These are phyloP conservation scores for Stemphylium vesicarium DNA, from an alignment of 2,329 filamentous ascomycete species.

Conservation along the genomic window DNA sequence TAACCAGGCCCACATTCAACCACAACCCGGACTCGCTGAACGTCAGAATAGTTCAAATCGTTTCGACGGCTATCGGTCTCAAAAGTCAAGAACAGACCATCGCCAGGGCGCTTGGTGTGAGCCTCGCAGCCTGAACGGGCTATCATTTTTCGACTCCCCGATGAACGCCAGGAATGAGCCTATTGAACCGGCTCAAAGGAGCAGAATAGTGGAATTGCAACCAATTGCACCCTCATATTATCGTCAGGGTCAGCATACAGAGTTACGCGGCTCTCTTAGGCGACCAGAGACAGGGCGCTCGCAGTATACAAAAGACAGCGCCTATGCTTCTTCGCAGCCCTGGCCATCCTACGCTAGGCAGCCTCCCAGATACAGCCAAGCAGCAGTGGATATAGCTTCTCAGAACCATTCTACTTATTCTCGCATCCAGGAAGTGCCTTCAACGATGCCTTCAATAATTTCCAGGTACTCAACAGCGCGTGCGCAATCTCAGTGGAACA, in stretches of 20 bases:
- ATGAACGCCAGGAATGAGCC: conserved; percentile 27
- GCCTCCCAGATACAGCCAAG: conserved; percentile 3
- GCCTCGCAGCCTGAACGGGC: conserved; percentile 39
- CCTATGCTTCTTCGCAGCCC: conserved; percentile 10
- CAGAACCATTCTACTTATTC: conserved; percentile 9
- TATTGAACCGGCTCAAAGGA: conserved; percentile 10
- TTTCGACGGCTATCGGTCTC: conserved; percentile 37
- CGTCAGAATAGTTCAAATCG: conserved; percentile 35
- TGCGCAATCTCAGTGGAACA: conserved; percentile 23
- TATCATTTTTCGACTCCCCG: conserved; percentile 46
- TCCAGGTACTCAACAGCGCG: conserved; percentile 16
- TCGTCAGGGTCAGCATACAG: conserved; percentile 13
- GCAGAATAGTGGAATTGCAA: conserved; percentile 1
- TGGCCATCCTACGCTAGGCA: conserved; percentile 8
- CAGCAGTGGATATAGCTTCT: conserved; percentile 10
- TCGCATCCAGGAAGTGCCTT: conserved; percentile 21
- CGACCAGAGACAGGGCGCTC: conserved; percentile 13
- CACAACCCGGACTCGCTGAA: conserved; percentile 31
- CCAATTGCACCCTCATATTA: conserved; percentile 3
- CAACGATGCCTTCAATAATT: conserved; percentile 25
- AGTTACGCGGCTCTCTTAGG: conserved; percentile 22
- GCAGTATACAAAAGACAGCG: conserved; percentile 10
- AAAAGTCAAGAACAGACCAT: conserved; percentile 16
- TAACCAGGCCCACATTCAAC: conserved; percentile 18
- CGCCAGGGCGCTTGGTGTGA: conserved; percentile 26